These are phyloP conservation scores for Cairneyella variabilis DNA, from an alignment of 495 filamentous ascomycete species.

Conservation along the genomic window DNA sequence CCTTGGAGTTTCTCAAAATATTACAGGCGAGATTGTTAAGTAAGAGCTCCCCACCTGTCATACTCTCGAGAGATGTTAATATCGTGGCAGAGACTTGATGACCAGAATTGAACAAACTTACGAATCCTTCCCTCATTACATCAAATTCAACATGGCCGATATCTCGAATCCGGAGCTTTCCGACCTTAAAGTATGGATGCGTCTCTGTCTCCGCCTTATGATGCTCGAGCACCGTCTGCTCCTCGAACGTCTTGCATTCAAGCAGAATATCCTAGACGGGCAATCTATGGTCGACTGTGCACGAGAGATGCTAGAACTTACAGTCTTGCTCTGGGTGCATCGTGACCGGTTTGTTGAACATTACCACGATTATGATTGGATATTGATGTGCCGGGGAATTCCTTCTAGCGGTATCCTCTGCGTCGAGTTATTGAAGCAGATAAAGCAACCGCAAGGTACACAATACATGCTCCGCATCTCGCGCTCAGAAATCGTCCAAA, in stretches of 20 bases:
- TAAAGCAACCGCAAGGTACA: slow-evolving; percentile 5
- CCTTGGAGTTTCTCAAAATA: slow-evolving; percentile 12
- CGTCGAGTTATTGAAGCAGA: slow-evolving; percentile 23
- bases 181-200: neutral
- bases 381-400: slow-evolving; percentile 22
- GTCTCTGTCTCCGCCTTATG: slow-evolving; percentile 6
- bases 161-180: no score
- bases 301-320: slow-evolving; percentile 22
- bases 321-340: slow-evolving; percentile 20
- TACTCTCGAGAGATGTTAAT: neutral
- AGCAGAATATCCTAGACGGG: slow-evolving; percentile 11
- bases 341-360: slow-evolving; percentile 16
- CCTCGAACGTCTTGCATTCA: slow-evolving; percentile 17
- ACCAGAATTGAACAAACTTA: slow-evolving; percentile 9
- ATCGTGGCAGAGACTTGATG: slow-evolving; percentile 9
- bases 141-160: slow-evolving; percentile 10
- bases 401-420: slow-evolving; percentile 22
- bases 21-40: slow-evolving; percentile 13
- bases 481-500: slow-evolving; percentile 23
- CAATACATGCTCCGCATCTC: neutral
- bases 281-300: slow-evolving; percentile 23
- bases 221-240: slow-evolving; percentile 16
- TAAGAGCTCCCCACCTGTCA: neutral
- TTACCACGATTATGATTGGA: slow-evolving; percentile 22
- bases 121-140: slow-evolving; percentile 7